These are phyloP conservation scores for Carpinus viminea DNA, from an alignment of 306 rosid genomes.

Conservation along the genomic window DNA sequence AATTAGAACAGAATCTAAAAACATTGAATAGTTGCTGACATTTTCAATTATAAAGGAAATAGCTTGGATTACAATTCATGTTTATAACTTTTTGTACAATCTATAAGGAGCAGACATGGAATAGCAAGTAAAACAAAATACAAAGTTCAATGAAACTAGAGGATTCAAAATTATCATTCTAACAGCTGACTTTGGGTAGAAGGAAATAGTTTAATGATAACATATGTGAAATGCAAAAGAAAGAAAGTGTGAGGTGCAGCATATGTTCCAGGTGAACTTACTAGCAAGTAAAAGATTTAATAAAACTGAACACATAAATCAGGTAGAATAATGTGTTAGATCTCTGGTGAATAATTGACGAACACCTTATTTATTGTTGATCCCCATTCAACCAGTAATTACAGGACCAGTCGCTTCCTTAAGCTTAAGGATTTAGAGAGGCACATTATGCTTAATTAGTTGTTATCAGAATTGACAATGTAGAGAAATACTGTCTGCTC, in stretches of 20 bases:
- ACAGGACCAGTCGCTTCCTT: background rate
- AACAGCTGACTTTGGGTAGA: background rate
- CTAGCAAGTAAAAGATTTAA: background rate
- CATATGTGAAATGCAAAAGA: background rate
- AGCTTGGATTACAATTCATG: background rate
- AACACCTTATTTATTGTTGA: background rate
- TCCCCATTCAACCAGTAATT: background rate
- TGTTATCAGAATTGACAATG: background rate
- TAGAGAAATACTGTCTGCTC: background rate
- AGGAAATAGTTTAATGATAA: background rate
- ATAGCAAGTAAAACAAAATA: background rate
- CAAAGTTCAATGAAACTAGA: background rate
- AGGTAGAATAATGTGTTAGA: background rate
- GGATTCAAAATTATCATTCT: background rate
- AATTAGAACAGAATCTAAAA: background rate
- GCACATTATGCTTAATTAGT: background rate
- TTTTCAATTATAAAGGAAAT: background rate
- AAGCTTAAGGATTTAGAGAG: background rate
- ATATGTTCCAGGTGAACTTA: background rate
- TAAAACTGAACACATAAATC: background rate
- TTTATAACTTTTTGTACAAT: background rate
- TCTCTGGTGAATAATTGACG: background rate
- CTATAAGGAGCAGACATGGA: background rate
- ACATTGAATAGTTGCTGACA: background rate
- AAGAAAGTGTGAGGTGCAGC: background rate